Percentiles rank a stretch among this genome's conserved stretches.
Conservation (phyloP, 2,329 filamentous ascomycete species). For the Cladophialophora bantiana region DNA sequence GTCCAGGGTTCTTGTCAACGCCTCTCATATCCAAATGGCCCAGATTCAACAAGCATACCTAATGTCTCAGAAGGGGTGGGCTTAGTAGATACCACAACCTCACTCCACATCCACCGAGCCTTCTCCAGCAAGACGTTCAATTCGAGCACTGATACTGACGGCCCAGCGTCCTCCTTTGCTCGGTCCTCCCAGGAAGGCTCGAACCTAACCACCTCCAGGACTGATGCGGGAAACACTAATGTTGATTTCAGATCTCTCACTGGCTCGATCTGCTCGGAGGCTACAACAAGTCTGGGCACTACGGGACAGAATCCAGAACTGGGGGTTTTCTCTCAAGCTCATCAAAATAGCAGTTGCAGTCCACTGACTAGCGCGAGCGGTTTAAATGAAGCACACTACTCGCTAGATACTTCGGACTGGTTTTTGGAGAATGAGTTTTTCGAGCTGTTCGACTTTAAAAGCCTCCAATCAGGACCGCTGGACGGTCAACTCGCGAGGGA, state of each 20-base stretch:
- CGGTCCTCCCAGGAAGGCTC: background rate
- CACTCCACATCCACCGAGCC: conserved; percentile 1
- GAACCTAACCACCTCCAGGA: background rate
- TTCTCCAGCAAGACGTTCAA: background rate
- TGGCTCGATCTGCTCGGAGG: no score
- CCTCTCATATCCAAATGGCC: background rate
- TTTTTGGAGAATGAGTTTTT: background rate
- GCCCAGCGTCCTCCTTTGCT: background rate
- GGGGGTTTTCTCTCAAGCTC: background rate
- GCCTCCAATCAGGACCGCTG: background rate
- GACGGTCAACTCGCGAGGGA: background rate
- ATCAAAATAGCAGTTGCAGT: background rate
- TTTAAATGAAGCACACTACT: background rate
- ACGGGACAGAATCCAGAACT: background rate
- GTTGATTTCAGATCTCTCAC: background rate
- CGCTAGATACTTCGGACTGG: background rate
- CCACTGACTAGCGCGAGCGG: background rate
- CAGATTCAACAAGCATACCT: background rate
- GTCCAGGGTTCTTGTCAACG: background rate
- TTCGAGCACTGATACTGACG: background rate
- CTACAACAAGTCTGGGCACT: no score
- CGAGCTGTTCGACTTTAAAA: conserved; percentile 1
- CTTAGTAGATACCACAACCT: conserved; percentile 1
- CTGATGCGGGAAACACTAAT: background rate
- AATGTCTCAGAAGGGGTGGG: background rate